Conservation (phyloP, 768 basidiomycete species). For the Trametes coccinea region DNA sequence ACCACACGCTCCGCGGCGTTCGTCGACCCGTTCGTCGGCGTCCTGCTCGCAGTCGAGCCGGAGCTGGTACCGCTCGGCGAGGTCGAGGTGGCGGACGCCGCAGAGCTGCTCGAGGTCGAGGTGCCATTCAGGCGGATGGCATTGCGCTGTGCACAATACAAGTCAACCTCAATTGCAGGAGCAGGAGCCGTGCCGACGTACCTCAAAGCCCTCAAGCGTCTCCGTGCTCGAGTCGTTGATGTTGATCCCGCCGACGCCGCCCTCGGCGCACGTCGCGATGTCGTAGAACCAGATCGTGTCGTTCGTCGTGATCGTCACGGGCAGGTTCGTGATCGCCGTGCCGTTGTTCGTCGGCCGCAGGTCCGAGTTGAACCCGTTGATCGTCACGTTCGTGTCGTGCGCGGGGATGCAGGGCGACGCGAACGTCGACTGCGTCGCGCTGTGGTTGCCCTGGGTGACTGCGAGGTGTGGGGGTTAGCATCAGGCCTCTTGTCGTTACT, state of each 20-base stretch:
- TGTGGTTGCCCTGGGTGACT: conserved; percentile 56
- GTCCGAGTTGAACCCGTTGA: conserved; percentile 61
- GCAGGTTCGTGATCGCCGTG: conserved; percentile 44
- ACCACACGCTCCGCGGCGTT: neutral
- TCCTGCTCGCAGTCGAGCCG: conserved; percentile 5
- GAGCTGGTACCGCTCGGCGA: conserved; percentile 11
- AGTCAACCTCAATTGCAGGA: neutral
- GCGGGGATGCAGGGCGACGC: conserved; percentile 53
- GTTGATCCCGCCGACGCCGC: conserved; percentile 66
- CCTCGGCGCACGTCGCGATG: conserved; percentile 50
- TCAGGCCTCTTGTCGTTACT: too few species aligned
- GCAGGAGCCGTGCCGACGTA: neutral
- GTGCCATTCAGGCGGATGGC: conserved; percentile 60
- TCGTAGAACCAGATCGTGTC: conserved; percentile 66
- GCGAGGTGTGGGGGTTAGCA: neutral
- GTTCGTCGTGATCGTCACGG: conserved; percentile 44
- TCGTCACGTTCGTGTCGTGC: conserved; percentile 45
- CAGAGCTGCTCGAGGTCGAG: conserved; percentile 24
- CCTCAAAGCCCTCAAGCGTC: conserved; percentile 43
- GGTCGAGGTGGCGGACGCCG: conserved; percentile 17
- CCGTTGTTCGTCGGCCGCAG: conserved; percentile 51
- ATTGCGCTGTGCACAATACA: conserved; percentile 44
- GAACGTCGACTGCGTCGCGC: conserved; percentile 59
- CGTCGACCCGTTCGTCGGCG: neutral
- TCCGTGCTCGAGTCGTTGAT: conserved; percentile 43